Evolutionary conservation across 306 rosid genomes (phyloP).

Genomic region (Cicer chorassanicum): DNA sequence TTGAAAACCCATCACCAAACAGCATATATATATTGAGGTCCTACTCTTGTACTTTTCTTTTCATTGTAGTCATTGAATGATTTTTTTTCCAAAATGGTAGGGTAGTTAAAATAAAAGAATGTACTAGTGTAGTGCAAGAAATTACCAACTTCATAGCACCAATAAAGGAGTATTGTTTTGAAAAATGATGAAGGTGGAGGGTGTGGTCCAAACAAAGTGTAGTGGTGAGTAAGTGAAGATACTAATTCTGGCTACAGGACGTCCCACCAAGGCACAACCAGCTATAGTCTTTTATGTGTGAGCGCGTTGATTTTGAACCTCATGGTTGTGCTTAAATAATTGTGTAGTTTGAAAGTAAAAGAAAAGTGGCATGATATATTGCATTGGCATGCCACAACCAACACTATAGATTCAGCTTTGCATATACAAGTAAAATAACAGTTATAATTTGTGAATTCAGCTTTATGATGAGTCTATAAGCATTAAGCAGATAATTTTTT

Average conservation of each 20-base stretch:
- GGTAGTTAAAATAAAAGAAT: constrained; percentile 13
- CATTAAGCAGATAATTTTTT: not conserved
- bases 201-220: constrained; percentile 47
- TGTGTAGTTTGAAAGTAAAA: constrained; percentile 32
- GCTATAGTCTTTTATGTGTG: constrained; percentile 21
- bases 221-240: constrained; percentile 23
- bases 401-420: constrained; percentile 23
- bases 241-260: constrained; percentile 40
- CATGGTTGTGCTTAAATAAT: constrained; percentile 44
- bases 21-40: not conserved
- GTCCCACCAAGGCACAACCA: constrained; percentile 40
- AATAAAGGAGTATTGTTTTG: constrained; percentile 10
- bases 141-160: constrained; percentile 16
- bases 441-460: not conserved
- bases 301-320: constrained; percentile 43
- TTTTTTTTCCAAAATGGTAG: not conserved
- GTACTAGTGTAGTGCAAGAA: constrained; percentile 32
- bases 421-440: not conserved
- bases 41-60: constrained; percentile 26
- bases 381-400: constrained; percentile 33
- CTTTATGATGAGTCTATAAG: constrained; percentile 15
- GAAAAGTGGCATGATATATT: constrained; percentile 36
- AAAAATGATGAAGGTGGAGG: constrained; percentile 8
- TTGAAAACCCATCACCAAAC: no score
- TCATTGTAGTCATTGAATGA: not conserved